A percentile compares a stretch with the other conserved stretches of the same genome.
phyloP scores from a whole-genome alignment of 257 asterid genomes.

The Linderniella brevidens region DNA sequence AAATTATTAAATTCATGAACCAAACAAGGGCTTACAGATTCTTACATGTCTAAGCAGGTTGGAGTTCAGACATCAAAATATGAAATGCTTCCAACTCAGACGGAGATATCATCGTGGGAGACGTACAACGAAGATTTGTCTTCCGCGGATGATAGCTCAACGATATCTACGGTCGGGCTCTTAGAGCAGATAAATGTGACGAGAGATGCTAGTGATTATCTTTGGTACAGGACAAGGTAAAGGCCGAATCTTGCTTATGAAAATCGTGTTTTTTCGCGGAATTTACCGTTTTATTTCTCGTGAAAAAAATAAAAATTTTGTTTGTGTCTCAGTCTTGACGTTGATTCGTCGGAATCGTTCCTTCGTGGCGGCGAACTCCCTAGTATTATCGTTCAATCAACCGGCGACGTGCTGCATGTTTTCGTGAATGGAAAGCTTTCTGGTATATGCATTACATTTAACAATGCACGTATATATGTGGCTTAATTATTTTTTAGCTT shows the following conservation, averaged over 20 bases:
- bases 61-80: conserved; percentile 68
- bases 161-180: conserved; percentile 62
- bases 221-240: conserved; percentile 76
- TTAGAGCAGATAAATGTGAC: conserved; percentile 90
- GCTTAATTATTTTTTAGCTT: too few species aligned
- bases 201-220: conserved; percentile 76
- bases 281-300: not conserved
- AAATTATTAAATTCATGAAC: too few species aligned
- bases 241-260: not conserved
- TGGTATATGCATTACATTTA: too few species aligned
- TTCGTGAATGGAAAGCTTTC: conserved; percentile 65
- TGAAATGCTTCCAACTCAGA: conserved; percentile 54
- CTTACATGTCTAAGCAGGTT: conserved; percentile 24
- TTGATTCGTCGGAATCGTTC: conserved; percentile 69
- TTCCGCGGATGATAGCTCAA: conserved; percentile 48
- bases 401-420: conserved; percentile 74
- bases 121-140: conserved; percentile 75
- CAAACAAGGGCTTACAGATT: too few species aligned
- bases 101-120: conserved; percentile 69
- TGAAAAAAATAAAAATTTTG: not conserved
- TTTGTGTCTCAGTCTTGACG: conserved; percentile 36
- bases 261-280: not conserved
- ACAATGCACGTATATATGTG: too few species aligned
- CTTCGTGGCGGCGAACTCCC: conserved; percentile 67
- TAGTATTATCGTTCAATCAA: conserved; percentile 53